These are phyloP conservation scores for Psilocybe subaeruginosa DNA, from an alignment of 768 basidiomycete genomes.

Conservation along the genomic window DNA sequence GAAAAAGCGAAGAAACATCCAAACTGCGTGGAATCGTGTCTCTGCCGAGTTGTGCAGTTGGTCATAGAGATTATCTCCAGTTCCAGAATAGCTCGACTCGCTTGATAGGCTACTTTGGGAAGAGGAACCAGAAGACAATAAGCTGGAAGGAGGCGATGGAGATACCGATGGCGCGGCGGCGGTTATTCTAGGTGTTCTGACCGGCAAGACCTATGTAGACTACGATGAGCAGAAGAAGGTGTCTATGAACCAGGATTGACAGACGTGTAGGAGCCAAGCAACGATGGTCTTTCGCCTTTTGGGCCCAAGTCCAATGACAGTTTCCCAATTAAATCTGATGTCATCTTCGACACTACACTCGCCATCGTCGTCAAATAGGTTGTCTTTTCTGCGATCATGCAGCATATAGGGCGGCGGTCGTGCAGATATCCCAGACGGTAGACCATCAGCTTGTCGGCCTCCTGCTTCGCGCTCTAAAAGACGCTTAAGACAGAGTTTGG, in stretches of 20 bases:
- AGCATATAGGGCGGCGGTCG: slow-evolving; percentile 6
- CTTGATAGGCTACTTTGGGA: slow-evolving; percentile 12
- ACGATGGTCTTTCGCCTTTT: slow-evolving; percentile 21
- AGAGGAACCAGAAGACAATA: background rate
- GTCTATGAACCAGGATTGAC: slow-evolving; percentile 16
- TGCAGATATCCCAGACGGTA: slow-evolving; percentile 15
- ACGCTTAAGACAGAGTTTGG: slow-evolving; percentile 43
- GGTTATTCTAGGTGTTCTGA: slow-evolving; percentile 17
- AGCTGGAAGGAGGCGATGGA: slow-evolving; percentile 10
- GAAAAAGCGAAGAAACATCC: slow-evolving; percentile 63
- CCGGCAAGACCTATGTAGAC: slow-evolving; percentile 21
- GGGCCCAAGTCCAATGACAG: slow-evolving; percentile 21
- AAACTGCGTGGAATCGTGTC: slow-evolving; percentile 68
- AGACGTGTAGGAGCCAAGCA: slow-evolving; percentile 41
- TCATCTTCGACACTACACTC: slow-evolving; percentile 3
- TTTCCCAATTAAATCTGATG: slow-evolving; percentile 21
- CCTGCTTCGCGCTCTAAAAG: slow-evolving; percentile 45
- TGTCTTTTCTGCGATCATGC: slow-evolving; percentile 2
- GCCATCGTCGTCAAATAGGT: slow-evolving; percentile 10
- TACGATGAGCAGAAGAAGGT: slow-evolving; percentile 2
- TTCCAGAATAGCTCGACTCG: slow-evolving; percentile 10
- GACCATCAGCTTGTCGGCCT: slow-evolving; percentile 38
- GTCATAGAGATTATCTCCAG: slow-evolving; percentile 43
- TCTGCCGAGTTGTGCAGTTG: slow-evolving; percentile 57
- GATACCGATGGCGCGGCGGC: slow-evolving; percentile 5